These are phyloP conservation scores for Pleurotus citrinopileatus DNA, from an alignment of 768 basidiomycete genomes.

Conservation along the genomic window DNA sequence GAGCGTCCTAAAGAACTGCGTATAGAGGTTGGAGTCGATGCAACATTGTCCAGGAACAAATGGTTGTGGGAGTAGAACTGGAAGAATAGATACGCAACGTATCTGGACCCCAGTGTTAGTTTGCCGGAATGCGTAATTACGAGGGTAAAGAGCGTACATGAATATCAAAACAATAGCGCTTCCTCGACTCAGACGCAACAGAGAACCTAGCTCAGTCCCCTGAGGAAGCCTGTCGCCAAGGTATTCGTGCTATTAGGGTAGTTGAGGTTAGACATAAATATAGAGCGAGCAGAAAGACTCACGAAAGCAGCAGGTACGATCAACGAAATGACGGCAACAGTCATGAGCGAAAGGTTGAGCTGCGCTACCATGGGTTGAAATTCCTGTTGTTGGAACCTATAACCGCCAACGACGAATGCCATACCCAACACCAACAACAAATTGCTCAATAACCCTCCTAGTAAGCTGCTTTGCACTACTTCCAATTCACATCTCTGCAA, in stretches of 20 bases:
- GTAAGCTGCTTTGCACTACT: slow-evolving; percentile 48
- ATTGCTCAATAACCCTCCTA: slow-evolving; percentile 57
- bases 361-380: slow-evolving; percentile 58
- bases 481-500: slow-evolving; percentile 40
- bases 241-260: slow-evolving; percentile 28
- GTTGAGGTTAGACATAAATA: slow-evolving; percentile 17
- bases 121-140: background rate
- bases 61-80: slow-evolving; percentile 53
- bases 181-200: slow-evolving; percentile 45
- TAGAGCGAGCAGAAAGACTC: slow-evolving; percentile 17
- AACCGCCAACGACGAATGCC: slow-evolving; percentile 65
- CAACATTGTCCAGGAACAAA: slow-evolving; percentile 36
- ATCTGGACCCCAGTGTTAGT: background rate
- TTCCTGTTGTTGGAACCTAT: slow-evolving; percentile 47
- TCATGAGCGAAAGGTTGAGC: slow-evolving; percentile 63
- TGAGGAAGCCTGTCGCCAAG: slow-evolving; percentile 29
- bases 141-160: slow-evolving; percentile 26
- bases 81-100: slow-evolving; percentile 39
- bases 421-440: slow-evolving; percentile 85
- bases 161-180: slow-evolving; percentile 45
- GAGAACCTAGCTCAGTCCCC: slow-evolving; percentile 36
- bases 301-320: slow-evolving; percentile 64
- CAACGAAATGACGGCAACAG: slow-evolving; percentile 68
- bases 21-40: slow-evolving; percentile 17
- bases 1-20: slow-evolving; percentile 35